These are phyloP conservation scores for Microdochium bolleyi DNA, from an alignment of 2,329 filamentous ascomycete species.

Conservation along the genomic window DNA sequence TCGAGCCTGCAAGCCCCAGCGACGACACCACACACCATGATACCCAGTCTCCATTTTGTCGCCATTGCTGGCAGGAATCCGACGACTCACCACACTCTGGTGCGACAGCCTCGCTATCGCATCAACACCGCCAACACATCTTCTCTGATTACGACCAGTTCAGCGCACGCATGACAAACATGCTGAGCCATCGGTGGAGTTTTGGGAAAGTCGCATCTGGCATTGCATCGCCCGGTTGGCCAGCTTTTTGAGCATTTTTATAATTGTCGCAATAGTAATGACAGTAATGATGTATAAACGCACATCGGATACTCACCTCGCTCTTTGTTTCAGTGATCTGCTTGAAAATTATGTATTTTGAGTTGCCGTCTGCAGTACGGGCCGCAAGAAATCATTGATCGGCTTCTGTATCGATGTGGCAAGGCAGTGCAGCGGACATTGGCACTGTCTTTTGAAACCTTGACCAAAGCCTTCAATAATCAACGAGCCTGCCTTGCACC, in stretches of 20 bases:
- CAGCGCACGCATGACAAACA: background rate
- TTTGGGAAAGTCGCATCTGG: background rate
- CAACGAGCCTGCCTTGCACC: no score
- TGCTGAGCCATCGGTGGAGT: background rate
- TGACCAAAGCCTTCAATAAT: no score
- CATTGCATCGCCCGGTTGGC: background rate
- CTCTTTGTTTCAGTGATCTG: no score
- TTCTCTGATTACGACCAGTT: background rate
- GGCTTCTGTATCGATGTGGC: no score
- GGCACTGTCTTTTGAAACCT: no score
- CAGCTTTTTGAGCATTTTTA: background rate
- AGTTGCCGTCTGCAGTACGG: no score
- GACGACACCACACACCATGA: background rate
- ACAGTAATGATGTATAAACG: background rate
- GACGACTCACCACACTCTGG: background rate
- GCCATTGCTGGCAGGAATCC: background rate
- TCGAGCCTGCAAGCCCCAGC: no score
- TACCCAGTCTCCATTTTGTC: background rate
- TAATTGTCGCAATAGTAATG: background rate
- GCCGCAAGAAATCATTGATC: no score
- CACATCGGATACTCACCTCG: no score
- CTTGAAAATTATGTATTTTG: no score
- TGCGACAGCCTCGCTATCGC: background rate
- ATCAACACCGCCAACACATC: background rate
- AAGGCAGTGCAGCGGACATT: no score